Percentiles rank a stretch among this genome's conserved stretches.
phyloP scores from a whole-genome alignment of 2,329 filamentous ascomycete genomes.

The Trichoderma sp. region DNA sequence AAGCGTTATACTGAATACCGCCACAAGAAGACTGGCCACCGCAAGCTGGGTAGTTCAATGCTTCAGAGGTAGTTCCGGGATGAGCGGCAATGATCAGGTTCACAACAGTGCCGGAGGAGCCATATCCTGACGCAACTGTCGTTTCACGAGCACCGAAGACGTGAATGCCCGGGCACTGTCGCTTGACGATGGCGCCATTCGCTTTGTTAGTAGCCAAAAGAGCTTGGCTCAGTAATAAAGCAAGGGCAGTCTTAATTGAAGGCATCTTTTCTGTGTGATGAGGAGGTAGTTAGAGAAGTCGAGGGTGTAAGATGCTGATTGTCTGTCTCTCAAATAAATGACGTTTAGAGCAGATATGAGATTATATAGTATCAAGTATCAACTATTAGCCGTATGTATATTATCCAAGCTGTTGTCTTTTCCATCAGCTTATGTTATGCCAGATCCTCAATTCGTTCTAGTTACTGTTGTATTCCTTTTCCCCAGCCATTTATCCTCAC shows the following conservation, averaged over 20 bases:
- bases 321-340: not conserved
- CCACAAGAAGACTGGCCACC: slow-evolving; percentile 64
- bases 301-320: not conserved
- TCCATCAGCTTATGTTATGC: not conserved
- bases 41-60: slow-evolving; percentile 65
- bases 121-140: slow-evolving; percentile 56
- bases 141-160: slow-evolving; percentile 54
- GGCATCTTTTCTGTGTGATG: not conserved
- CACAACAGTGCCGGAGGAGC: slow-evolving; percentile 54
- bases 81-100: slow-evolving; percentile 53
- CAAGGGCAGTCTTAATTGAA: not conserved
- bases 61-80: slow-evolving; percentile 56
- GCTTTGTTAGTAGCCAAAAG: slow-evolving; percentile 10
- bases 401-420: not conserved
- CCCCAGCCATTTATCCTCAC: slow-evolving; percentile 5
- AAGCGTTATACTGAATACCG: slow-evolving; percentile 61
- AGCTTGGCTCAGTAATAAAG: slow-evolving; percentile 15
- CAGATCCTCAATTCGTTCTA: not conserved
- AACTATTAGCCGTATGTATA: not conserved
- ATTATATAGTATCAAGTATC: not conserved
- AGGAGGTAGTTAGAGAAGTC: not conserved
- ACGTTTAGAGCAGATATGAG: not conserved
- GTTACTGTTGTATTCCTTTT: slow-evolving; percentile 24
- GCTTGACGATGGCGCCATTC: slow-evolving; percentile 13
- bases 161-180: slow-evolving; percentile 40